phyloP scores from a whole-genome alignment of 106 monocot genomes.

The Dioscorea alata region DNA sequence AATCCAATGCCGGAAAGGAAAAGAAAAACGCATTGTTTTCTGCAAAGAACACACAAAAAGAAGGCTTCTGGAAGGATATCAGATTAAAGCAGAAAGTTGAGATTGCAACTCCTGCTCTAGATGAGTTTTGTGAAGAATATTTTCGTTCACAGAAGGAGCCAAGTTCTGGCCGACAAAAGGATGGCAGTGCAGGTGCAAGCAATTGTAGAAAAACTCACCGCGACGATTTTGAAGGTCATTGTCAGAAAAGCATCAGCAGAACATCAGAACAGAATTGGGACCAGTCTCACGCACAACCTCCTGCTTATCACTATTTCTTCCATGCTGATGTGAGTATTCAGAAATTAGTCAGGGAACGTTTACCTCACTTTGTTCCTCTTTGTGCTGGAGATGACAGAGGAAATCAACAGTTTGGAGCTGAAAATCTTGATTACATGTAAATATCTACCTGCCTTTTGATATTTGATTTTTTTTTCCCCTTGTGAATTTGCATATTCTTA shows the following conservation, averaged over 20 bases:
- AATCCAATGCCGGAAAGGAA: constrained; percentile 1
- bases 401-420: constrained; percentile 19
- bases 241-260: constrained; percentile 5
- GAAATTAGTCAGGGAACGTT: constrained; percentile 36
- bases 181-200: constrained; percentile 10
- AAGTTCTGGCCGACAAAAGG: constrained; percentile 9
- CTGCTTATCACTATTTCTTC: constrained; percentile 60
- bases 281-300: constrained; percentile 41
- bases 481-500: constrained; percentile 1
- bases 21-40: background rate
- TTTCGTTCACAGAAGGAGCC: constrained; percentile 34
- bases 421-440: constrained; percentile 71
- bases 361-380: constrained; percentile 66
- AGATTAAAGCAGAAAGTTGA: constrained; percentile 21
- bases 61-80: constrained; percentile 41
- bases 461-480: background rate
- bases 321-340: constrained; percentile 62
- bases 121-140: constrained; percentile 89
- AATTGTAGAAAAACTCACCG: constrained; percentile 23
- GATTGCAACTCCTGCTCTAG: constrained; percentile 71
- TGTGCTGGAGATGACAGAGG: constrained; percentile 24
- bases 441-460: background rate
- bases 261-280: constrained; percentile 6
- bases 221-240: constrained; percentile 16
- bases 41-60: constrained; percentile 9